These are phyloP conservation scores for Sporothrix luriei DNA, from an alignment of 2,329 filamentous ascomycete genomes.

Conservation along the genomic window DNA sequence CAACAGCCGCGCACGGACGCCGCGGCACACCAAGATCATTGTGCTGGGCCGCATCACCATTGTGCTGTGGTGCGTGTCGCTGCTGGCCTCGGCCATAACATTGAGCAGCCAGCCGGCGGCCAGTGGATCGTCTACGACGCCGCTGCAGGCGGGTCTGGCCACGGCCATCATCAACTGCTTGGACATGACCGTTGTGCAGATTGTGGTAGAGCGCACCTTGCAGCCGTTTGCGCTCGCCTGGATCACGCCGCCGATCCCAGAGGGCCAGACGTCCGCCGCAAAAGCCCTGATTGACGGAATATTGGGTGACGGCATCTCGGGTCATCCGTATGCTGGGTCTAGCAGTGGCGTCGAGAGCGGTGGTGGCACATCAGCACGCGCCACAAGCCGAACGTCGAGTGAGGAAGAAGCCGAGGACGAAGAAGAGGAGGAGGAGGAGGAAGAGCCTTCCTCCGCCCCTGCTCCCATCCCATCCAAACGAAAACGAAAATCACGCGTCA, in stretches of 20 bases:
- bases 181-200: conserved; percentile 27
- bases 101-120: conserved; percentile 27
- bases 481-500: conserved; percentile 10
- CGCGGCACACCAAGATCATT: conserved; percentile 41
- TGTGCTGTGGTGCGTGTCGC: conserved; percentile 40
- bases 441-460: neutral
- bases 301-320: conserved; percentile 34
- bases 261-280: conserved; percentile 28
- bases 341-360: neutral
- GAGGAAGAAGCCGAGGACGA: neutral
- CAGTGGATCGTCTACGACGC: neutral
- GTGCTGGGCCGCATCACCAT: conserved; percentile 40
- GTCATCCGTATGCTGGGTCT: neutral
- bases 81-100: conserved; percentile 40
- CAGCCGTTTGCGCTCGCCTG: conserved; percentile 37
- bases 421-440: neutral
- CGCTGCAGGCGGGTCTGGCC: conserved; percentile 32
- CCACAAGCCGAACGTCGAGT: conserved; percentile 5
- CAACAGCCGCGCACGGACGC: conserved; percentile 38
- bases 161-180: conserved; percentile 31
- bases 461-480: conserved; percentile 5
- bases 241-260: conserved; percentile 34
- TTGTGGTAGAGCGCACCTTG: conserved; percentile 33
- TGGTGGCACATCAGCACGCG: neutral
- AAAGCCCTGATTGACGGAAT: conserved; percentile 34